A percentile compares a stretch with the other conserved stretches of the same genome.
These are phyloP conservation scores for Ulota crispa DNA, from an alignment of 225 moss, liverwort and hornwort species.

Conservation along the genomic window DNA sequence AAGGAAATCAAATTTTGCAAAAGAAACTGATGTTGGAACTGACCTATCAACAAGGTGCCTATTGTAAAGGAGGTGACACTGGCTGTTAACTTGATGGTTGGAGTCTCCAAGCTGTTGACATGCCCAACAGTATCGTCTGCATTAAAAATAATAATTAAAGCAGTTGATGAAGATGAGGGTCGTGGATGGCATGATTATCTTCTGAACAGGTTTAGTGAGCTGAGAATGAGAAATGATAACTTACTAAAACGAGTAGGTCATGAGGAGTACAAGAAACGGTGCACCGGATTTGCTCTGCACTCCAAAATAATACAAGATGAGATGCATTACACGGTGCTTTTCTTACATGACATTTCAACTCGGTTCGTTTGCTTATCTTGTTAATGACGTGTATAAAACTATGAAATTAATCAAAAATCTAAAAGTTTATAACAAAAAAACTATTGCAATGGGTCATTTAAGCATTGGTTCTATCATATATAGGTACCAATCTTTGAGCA, in stretches of 20 bases:
- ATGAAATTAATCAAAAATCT: neutral
- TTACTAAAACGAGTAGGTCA: constrained; percentile 50
- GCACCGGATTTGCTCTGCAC: constrained; percentile 58
- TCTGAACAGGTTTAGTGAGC: neutral
- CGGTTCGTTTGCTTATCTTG: neutral
- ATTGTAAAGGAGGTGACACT: constrained; percentile 37
- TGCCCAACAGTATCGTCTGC: constrained; percentile 18
- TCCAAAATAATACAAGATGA: constrained; percentile 13
- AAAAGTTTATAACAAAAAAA: neutral
- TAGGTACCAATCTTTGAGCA: neutral
- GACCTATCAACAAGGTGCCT: constrained; percentile 49
- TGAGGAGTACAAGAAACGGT: constrained; percentile 46
- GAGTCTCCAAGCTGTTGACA: constrained; percentile 52
- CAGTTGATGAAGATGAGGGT: constrained; percentile 3
- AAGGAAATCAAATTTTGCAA: neutral
- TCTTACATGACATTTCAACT: neutral
- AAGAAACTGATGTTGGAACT: neutral
- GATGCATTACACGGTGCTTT: neutral
- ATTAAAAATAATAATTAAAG: constrained; percentile 21
- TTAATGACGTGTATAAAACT: neutral
- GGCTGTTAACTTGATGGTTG: constrained; percentile 46
- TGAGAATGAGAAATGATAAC: constrained; percentile 2
- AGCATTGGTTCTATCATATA: neutral
- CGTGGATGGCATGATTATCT: constrained; percentile 8
- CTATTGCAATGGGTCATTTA: neutral